A percentile compares a stretch with the other conserved stretches of the same genome.
These are phyloP conservation scores for Bruguiera parviflora DNA, from an alignment of 345 rosid genomes.

Conservation along the genomic window DNA sequence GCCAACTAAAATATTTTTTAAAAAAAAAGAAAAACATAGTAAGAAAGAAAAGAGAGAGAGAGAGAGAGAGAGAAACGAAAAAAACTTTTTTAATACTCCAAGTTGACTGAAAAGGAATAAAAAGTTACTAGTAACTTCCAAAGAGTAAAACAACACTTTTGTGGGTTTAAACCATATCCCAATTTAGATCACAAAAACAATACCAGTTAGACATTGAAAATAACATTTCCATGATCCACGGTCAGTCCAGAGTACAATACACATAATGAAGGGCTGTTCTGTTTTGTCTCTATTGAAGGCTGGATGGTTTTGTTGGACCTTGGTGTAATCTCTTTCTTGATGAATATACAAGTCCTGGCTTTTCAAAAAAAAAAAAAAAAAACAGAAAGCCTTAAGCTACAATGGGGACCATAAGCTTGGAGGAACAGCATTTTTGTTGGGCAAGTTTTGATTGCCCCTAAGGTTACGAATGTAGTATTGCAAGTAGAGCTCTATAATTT, in stretches of 20 bases:
- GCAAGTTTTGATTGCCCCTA: constrained; percentile 29
- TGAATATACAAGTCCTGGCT: too few relatives aligned
- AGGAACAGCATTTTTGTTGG: constrained; percentile 33
- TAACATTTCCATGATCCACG: constrained; percentile 68
- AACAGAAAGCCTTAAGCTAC: constrained; percentile 22
- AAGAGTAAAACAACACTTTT: constrained; percentile 16
- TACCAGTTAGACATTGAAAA: constrained; percentile 54
- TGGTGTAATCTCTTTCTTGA: too few relatives aligned
- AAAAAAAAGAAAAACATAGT: too few relatives aligned
- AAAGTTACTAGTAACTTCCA: constrained; percentile 17
- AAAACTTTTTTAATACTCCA: neutral
- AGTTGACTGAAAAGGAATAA: constrained; percentile 16
- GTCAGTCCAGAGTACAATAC: constrained; percentile 40
- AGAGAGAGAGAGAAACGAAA: neutral
- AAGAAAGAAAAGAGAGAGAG: neutral
- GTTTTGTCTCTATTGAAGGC: too few relatives aligned
- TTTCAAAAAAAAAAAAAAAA: too few relatives aligned
- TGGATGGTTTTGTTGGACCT: too few relatives aligned
- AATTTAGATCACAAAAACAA: constrained; percentile 54
- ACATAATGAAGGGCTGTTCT: too few relatives aligned
- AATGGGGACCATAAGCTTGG: constrained; percentile 52
- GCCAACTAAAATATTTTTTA: too few relatives aligned
- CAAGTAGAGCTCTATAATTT: neutral
- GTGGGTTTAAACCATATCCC: constrained; percentile 28
- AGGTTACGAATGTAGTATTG: constrained; percentile 29